Evolutionary conservation across 2,329 filamentous ascomycete species (phyloP).

Genomic region (Cordyceps cicadae): DNA sequence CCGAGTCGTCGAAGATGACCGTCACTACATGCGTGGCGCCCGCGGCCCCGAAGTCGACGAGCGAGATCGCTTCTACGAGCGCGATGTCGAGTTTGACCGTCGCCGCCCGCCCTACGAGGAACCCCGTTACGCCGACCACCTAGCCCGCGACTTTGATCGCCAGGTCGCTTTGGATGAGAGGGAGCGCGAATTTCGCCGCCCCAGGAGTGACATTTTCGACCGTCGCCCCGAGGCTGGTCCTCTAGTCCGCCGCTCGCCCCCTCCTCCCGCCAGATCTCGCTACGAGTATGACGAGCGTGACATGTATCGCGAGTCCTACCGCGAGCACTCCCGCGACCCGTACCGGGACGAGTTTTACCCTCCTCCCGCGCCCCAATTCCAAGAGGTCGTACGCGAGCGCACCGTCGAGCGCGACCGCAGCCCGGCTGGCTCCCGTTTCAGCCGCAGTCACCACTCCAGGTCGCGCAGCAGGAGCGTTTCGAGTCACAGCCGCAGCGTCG

Average conservation of each 20-base stretch:
- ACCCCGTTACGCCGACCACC: conserved; percentile 26
- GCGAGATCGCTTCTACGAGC: conserved; percentile 36
- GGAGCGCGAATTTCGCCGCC: conserved; percentile 48
- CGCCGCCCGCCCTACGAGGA: conserved; percentile 50
- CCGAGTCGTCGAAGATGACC: conserved; percentile 48
- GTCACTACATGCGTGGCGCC: conserved; percentile 30
- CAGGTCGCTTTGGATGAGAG: conserved; percentile 45
- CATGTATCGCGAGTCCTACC: conserved; percentile 45
- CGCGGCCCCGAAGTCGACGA: conserved; percentile 36
- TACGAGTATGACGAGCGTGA: conserved; percentile 45
- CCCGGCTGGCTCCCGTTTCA: conserved; percentile 30
- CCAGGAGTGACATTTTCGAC: conserved; percentile 77
- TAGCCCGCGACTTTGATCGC: conserved; percentile 36
- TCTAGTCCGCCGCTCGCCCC: conserved; percentile 19
- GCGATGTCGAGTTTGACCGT: conserved; percentile 27
- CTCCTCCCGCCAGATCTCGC: conserved; percentile 17
- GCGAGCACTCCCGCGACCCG: conserved; percentile 31
- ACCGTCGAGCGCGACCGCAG: conserved; percentile 35
- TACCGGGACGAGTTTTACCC: conserved; percentile 41
- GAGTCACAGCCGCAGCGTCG: conserved; percentile 39
- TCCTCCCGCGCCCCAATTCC: conserved; percentile 64
- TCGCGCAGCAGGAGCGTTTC: conserved; percentile 34
- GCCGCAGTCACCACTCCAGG: conserved; percentile 26
- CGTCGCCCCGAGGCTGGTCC: conserved; percentile 54
- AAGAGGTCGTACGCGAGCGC: conserved; percentile 46